Conservation (phyloP, 495 filamentous ascomycete genomes). For the Penicillium bialowiezense region DNA sequence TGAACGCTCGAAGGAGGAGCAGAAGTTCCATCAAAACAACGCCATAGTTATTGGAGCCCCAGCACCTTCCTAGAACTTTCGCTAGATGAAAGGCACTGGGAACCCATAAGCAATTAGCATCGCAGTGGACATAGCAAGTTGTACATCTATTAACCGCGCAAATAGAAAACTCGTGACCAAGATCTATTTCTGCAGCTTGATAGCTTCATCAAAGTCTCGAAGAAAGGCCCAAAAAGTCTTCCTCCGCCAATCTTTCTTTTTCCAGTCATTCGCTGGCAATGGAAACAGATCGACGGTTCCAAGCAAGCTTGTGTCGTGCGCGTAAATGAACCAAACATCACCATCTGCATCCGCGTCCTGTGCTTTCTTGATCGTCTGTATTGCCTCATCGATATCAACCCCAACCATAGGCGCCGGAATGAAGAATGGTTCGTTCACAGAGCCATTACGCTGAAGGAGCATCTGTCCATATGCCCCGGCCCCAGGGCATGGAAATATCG, state of each 20-base stretch:
- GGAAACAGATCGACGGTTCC: conserved; percentile 52
- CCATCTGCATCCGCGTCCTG: conserved; percentile 50
- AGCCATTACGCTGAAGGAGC: background rate
- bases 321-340: conserved; percentile 49
- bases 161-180: background rate
- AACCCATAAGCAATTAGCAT: too few species aligned
- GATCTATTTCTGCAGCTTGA: background rate
- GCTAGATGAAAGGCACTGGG: too few species aligned
- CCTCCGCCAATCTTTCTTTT: conserved; percentile 48
- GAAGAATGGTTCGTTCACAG: conserved; percentile 9
- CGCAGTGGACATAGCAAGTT: background rate
- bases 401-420: conserved; percentile 3
- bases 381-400: conserved; percentile 10
- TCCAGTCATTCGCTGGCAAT: conserved; percentile 46
- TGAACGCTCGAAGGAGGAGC: conserved; percentile 55
- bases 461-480: background rate
- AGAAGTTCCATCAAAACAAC: conserved; percentile 50
- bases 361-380: conserved; percentile 40
- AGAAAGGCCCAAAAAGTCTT: conserved; percentile 54
- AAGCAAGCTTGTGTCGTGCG: conserved; percentile 50
- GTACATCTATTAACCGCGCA: background rate
- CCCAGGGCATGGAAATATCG: conserved; percentile 3
- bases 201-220: conserved; percentile 43
- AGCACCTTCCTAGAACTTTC: background rate
- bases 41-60: conserved; percentile 41